Conservation (phyloP, 1,284 basidiomycete genomes). For the Hymenochaete sp. region DNA sequence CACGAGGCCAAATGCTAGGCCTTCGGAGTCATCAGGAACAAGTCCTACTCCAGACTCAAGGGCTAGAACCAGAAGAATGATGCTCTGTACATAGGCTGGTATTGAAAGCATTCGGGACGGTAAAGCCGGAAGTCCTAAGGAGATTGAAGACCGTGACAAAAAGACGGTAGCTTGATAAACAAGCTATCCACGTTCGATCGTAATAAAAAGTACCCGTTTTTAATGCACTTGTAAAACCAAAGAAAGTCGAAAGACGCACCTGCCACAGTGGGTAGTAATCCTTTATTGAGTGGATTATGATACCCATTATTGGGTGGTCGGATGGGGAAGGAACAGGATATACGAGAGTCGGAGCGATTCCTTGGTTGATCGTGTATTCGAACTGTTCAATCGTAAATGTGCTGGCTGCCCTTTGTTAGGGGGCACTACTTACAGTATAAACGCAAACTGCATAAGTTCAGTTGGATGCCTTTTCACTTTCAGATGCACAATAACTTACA, state of each 20-base stretch:
- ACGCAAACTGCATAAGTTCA: constrained; percentile 49
- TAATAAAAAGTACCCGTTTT: background rate
- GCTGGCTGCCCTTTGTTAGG: too few species aligned
- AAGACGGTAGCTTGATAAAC: constrained; percentile 93
- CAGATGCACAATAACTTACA: constrained; percentile 40
- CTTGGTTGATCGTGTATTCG: constrained; percentile 91
- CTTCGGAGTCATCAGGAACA: constrained; percentile 43
- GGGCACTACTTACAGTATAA: constrained; percentile 65
- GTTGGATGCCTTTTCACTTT: background rate
- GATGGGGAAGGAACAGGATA: constrained; percentile 73
- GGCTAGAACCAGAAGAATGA: constrained; percentile 50
- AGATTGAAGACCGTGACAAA: constrained; percentile 87
- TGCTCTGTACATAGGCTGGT: constrained; percentile 64
- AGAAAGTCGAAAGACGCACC: constrained; percentile 33
- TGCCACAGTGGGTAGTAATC: constrained; percentile 97
- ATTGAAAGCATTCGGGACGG: constrained; percentile 63
- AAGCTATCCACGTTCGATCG: constrained; percentile 36
- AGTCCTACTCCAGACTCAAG: constrained; percentile 64
- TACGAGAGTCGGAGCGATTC: constrained; percentile 83
- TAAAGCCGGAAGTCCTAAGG: constrained; percentile 78
- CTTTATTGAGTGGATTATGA: constrained; percentile 74
- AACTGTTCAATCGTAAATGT: constrained; percentile 44
- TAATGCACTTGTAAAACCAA: background rate
- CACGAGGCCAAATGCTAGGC: constrained; percentile 52
- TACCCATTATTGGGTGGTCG: constrained; percentile 54